Evolutionary conservation across 345 rosid species (phyloP), one percentile per base, ranked within the genome.

Genomic region (Hibiscus syriacus): DNA sequence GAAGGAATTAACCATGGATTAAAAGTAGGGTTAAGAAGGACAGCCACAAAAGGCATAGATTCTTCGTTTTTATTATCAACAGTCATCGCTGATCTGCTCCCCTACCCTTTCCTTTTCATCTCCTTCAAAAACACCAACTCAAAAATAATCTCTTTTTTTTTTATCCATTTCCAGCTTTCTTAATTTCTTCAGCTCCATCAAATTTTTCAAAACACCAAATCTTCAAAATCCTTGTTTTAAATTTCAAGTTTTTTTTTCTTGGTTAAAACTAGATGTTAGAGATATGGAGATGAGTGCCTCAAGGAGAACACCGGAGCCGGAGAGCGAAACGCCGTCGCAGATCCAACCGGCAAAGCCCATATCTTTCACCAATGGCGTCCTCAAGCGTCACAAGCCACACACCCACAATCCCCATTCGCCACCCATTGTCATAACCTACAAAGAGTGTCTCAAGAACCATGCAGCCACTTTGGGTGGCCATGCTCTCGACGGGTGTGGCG

Each of bases 401-500:
- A 72, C 53, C n/a, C 73, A 53, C 46, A 8, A 38, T 27, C 83
- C 29, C 4, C 74, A 66, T 29, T 70, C 62, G 30, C 79, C 74
- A 8, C 79, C 79, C 34, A 62, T 64, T 7, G 75, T 77, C 26
- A 60, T 75, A 9, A 59, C 74, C 32, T 89, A 83, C 55, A 85
- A 72, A 71, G 86, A 89, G 79, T 89, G 96, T 72, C 80, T 79
- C 30, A 89, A 82, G 79, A 89, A 89, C 68, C 96, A 89, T 59
- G 96, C 96, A 2, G 96, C 96, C 22, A 66, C 70, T 52, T 17
- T 85, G 25, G 96, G 96, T 10, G 85, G 86, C 19, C 90, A 87
- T 63, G 88, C 92, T 10, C 64, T 89, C 6, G 96, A 89, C 55
- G 92, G 96, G 10, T 89, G 92, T 43, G 90, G 96, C 6, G 96